Evolutionary conservation across 805 yeast genomes (phyloP).

Genomic region (baker's yeast (Saccharomyces cerevisiae)): DNA sequence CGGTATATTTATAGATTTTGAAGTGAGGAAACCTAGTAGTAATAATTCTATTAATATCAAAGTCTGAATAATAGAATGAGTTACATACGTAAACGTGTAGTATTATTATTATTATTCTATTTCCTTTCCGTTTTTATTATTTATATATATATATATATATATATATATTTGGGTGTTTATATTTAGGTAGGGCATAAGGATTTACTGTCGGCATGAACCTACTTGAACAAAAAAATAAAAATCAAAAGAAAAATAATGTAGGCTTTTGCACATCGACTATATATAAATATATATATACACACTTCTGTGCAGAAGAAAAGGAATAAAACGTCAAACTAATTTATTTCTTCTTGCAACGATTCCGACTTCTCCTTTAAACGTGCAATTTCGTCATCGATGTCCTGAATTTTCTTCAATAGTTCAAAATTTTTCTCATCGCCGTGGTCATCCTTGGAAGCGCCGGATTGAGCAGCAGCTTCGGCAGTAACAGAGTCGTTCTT

Average conservation of each 20-base stretch:
- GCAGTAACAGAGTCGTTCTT: not conserved
- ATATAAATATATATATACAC: not conserved
- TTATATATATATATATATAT: no score
- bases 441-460: conserved; percentile 8
- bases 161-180: no score
- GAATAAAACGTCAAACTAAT: not conserved
- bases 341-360: conserved; percentile 52
- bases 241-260: not conserved
- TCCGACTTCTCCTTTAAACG: conserved; percentile 67
- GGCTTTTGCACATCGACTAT: not conserved
- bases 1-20: conserved; percentile 18
- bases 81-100: not conserved
- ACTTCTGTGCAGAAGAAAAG: not conserved
- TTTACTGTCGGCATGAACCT: not conserved
- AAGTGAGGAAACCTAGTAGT: conserved; percentile 9
- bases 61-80: not conserved
- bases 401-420: conserved; percentile 43
- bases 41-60: not conserved
- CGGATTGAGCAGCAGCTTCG: not conserved
- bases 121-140: not conserved
- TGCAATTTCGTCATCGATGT: conserved; percentile 57
- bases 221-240: not conserved
- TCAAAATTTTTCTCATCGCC: conserved; percentile 13
- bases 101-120: not conserved
- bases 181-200: not conserved